phyloP scores from a whole-genome alignment of 768 basidiomycete species.

The Imleria badia region DNA sequence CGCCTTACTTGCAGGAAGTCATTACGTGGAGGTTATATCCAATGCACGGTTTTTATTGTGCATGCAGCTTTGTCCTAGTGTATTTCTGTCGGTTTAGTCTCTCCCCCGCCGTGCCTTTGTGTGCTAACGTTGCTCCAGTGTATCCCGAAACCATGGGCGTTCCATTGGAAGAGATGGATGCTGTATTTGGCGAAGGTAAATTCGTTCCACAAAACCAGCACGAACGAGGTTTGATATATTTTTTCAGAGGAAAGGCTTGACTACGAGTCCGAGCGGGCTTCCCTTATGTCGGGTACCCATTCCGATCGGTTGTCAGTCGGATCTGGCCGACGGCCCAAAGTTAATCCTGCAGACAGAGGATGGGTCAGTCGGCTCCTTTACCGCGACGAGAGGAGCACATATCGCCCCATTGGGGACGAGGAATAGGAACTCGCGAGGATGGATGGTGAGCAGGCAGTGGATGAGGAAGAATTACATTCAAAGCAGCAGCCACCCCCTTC shows the following conservation, averaged over 20 bases:
- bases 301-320: conserved; percentile 40
- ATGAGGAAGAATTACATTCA: conserved; percentile 21
- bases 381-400: conserved; percentile 40
- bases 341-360: conserved; percentile 29
- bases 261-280: conserved; percentile 63
- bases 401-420: conserved; percentile 49
- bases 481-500: conserved; percentile 15
- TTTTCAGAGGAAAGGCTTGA: conserved; percentile 56
- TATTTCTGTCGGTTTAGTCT: conserved; percentile 65
- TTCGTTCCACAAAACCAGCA: not conserved
- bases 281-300: conserved; percentile 43
- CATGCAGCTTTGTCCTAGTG: conserved; percentile 81
- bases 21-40: conserved; percentile 93
- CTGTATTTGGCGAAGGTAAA: conserved; percentile 82
- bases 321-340: conserved; percentile 25
- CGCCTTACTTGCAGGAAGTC: conserved; percentile 81
- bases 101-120: not conserved
- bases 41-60: conserved; percentile 94
- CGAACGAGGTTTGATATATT: conserved; percentile 16
- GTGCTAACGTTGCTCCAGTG: conserved; percentile 42
- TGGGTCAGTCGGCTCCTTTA: conserved; percentile 55
- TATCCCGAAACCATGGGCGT: conserved; percentile 88
- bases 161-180: conserved; percentile 89
- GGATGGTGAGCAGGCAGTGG: conserved; percentile 35
- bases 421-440: conserved; percentile 62